Conservation (phyloP, 495 filamentous ascomycete species). For the Mytilinidion resinicola region DNA sequence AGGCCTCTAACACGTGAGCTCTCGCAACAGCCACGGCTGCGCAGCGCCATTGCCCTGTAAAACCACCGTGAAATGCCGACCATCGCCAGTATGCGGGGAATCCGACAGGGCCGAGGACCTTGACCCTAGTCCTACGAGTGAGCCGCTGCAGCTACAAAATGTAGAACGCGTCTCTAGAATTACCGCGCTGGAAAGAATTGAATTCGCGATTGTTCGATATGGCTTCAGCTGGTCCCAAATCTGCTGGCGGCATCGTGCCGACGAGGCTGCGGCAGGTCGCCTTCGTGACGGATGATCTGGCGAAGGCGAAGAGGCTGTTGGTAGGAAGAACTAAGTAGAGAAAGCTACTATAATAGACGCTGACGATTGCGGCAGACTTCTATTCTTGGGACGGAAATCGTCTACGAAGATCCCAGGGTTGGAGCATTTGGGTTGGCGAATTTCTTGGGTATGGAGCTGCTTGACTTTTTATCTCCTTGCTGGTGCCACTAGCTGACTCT, state of each 20-base stretch:
- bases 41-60: no score
- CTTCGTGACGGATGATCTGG: conserved; percentile 24
- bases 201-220: background rate
- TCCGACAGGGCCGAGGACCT: no score
- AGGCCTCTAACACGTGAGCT: no score
- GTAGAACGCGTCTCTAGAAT: no score
- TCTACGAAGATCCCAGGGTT: conserved; percentile 29
- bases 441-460: conserved; percentile 18
- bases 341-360: background rate
- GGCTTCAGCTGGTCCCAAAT: conserved; percentile 2
- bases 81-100: no score
- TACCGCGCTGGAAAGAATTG: no score
- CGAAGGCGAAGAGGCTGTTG: conserved; percentile 14
- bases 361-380: conserved; percentile 11
- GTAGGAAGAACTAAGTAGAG: background rate
- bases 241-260: conserved; percentile 7
- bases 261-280: conserved; percentile 31
- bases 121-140: no score
- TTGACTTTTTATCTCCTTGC: no score
- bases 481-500: background rate
- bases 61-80: no score
- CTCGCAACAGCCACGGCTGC: no score
- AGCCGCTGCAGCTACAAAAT: no score
- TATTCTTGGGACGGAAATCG: conserved; percentile 29
- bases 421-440: conserved; percentile 29